phyloP scores from a whole-genome alignment of 495 filamentous ascomycete genomes.

The Podospora didyma region DNA sequence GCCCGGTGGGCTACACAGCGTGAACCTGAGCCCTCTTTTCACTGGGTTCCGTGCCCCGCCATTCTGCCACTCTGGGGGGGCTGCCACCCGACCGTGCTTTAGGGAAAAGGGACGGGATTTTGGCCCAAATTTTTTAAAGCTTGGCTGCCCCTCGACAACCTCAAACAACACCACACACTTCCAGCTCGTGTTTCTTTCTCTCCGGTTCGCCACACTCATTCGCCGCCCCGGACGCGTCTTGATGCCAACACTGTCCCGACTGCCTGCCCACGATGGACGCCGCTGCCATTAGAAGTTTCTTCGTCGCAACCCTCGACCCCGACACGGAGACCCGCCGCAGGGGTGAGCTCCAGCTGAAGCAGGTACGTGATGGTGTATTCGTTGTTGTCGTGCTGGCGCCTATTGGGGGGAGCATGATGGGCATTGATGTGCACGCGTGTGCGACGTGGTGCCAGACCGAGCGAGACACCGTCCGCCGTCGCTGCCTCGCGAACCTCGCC shows the following conservation, averaged over 20 bases:
- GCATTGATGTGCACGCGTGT: constrained; percentile 1
- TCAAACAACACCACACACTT: constrained; percentile 17
- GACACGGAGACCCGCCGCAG: constrained; percentile 80
- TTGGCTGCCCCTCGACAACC: constrained; percentile 16
- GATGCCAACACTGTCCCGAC: constrained; percentile 27
- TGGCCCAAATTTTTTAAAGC: constrained; percentile 36
- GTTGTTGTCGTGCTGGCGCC: no score
- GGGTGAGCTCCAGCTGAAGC: constrained; percentile 90
- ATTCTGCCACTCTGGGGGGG: constrained; percentile 22
- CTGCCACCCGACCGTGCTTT: constrained; percentile 3
- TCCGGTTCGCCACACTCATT: constrained; percentile 6
- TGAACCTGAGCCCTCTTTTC: constrained; percentile 5
- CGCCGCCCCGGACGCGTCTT: constrained; percentile 12
- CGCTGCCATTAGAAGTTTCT: constrained; percentile 76
- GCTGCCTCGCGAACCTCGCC: constrained; percentile 4
- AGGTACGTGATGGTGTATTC: constrained; percentile 56
- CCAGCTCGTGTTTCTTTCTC: constrained; percentile 16
- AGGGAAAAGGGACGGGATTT: constrained; percentile 17
- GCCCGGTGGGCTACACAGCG: constrained; percentile 3
- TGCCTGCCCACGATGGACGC: constrained; percentile 69
- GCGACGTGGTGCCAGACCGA: neutral
- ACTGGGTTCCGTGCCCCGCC: constrained; percentile 23
- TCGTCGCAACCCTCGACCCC: constrained; percentile 79
- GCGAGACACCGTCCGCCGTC: constrained; percentile 2
- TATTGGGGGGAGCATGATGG: no score